Evolutionary conservation across 140 eudicot genomes (phyloP).

Genomic region (Ambrosia hybrid): DNA sequence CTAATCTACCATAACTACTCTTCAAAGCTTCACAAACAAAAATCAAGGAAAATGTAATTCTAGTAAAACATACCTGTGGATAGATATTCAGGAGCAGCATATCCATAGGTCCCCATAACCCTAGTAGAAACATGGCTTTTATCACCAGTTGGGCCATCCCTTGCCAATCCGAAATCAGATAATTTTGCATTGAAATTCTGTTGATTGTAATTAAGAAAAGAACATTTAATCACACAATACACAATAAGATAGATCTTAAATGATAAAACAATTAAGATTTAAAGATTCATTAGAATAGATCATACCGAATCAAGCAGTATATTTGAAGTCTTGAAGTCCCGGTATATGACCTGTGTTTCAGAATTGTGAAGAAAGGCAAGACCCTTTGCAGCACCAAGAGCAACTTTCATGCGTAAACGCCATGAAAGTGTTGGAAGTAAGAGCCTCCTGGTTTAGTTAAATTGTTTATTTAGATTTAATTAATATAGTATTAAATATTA

Average conservation of each 20-base stretch:
- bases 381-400: constrained; percentile 92
- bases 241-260: background rate
- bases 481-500: background rate
- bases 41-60: background rate
- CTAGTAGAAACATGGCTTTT: constrained; percentile 94
- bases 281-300: background rate
- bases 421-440: constrained; percentile 48
- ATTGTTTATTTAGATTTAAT: background rate
- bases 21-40: no score
- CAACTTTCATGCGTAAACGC: constrained; percentile 75
- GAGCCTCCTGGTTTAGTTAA: no score
- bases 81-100: constrained; percentile 98
- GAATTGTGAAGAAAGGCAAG: constrained; percentile 85
- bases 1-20: no score
- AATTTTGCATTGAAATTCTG: constrained; percentile 95
- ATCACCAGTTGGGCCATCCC: constrained; percentile 96
- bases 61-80: constrained; percentile 63
- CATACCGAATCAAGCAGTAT: constrained; percentile 81
- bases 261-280: background rate
- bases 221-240: background rate
- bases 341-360: constrained; percentile 66
- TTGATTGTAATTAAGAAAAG: constrained; percentile 14
- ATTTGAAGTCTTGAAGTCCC: constrained; percentile 92
- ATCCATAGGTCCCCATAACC: constrained; percentile 94
- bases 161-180: constrained; percentile 96